Percentiles rank a stretch among this genome's conserved stretches.
Evolutionary conservation across 169 alveolate genomes (phyloP).

Genomic region (Eimeria necatrix): DNA sequence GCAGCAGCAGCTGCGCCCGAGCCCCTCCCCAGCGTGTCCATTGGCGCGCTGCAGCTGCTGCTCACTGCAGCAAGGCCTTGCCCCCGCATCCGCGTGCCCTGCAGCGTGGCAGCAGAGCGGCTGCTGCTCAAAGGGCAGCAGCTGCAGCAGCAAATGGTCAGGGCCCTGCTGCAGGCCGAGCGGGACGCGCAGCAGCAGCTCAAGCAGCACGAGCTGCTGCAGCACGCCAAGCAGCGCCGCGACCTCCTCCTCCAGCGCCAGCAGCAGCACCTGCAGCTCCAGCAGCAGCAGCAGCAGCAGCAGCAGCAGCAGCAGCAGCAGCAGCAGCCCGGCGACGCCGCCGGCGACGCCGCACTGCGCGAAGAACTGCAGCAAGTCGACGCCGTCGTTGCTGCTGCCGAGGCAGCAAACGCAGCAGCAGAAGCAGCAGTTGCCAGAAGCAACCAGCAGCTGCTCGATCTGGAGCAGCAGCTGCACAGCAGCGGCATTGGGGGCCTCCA

Average conservation of each 20-base stretch:
- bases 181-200: conserved; percentile 46
- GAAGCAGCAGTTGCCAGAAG: conserved; percentile 64
- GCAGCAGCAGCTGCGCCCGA: conserved; percentile 10
- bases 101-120: conserved; percentile 53
- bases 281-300: not conserved
- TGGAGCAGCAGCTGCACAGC: conserved; percentile 76
- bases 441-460: conserved; percentile 68
- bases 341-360: not conserved
- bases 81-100: conserved; percentile 41
- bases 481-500: conserved; percentile 72
- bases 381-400: conserved; percentile 34
- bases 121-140: conserved; percentile 59
- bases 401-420: conserved; percentile 44
- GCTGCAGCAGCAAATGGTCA: conserved; percentile 65
- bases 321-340: not conserved
- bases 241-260: conserved; percentile 45
- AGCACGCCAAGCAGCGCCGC: conserved; percentile 47
- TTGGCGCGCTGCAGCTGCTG: conserved; percentile 72
- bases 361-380: conserved; percentile 28
- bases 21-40: conserved; percentile 70
- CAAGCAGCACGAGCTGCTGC: conserved; percentile 53
- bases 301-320: conserved; percentile 60
- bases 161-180: conserved; percentile 57
- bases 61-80: conserved; percentile 68
- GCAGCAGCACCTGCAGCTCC: conserved; percentile 34